Evolutionary conservation across 2,329 filamentous ascomycete genomes (phyloP).

Genomic region (Beauveria varroae): DNA sequence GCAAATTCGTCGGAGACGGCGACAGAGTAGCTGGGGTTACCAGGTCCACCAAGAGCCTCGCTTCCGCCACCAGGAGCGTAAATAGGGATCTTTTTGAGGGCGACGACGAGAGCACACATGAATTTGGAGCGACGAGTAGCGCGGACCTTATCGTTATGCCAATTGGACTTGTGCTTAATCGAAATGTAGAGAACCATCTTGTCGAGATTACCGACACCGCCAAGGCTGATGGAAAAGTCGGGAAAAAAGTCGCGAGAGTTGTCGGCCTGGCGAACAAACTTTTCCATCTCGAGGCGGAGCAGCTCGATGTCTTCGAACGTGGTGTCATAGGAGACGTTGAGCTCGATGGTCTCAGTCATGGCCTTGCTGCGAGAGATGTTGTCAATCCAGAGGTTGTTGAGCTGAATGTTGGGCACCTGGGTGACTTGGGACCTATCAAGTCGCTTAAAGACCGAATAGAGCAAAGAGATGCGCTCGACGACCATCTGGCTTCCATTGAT

Average conservation of each 20-base stretch:
- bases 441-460: slow-evolving; percentile 87
- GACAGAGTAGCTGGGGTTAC: slow-evolving; percentile 77
- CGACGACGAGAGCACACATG: slow-evolving; percentile 85
- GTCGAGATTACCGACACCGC: slow-evolving; percentile 75
- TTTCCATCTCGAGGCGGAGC: slow-evolving; percentile 74
- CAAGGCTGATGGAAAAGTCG: slow-evolving; percentile 71
- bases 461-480: slow-evolving; percentile 88
- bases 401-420: slow-evolving; percentile 76
- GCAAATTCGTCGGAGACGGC: slow-evolving; percentile 64
- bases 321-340: slow-evolving; percentile 81
- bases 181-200: slow-evolving; percentile 78
- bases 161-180: slow-evolving; percentile 89
- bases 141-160: slow-evolving; percentile 79
- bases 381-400: slow-evolving; percentile 92
- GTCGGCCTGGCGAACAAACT: slow-evolving; percentile 74
- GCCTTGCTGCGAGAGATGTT: slow-evolving; percentile 86
- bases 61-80: slow-evolving; percentile 68
- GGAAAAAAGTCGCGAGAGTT: slow-evolving; percentile 88
- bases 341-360: slow-evolving; percentile 77
- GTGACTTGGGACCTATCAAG: slow-evolving; percentile 73
- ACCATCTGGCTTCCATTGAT: slow-evolving; percentile 63
- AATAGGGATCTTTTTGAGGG: slow-evolving; percentile 82
- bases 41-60: slow-evolving; percentile 54
- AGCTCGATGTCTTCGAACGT: slow-evolving; percentile 83
- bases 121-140: slow-evolving; percentile 84